These are phyloP conservation scores for Trypanosomatidae sp. DNA, from an alignment of 208 protist species.

Conservation along the genomic window DNA sequence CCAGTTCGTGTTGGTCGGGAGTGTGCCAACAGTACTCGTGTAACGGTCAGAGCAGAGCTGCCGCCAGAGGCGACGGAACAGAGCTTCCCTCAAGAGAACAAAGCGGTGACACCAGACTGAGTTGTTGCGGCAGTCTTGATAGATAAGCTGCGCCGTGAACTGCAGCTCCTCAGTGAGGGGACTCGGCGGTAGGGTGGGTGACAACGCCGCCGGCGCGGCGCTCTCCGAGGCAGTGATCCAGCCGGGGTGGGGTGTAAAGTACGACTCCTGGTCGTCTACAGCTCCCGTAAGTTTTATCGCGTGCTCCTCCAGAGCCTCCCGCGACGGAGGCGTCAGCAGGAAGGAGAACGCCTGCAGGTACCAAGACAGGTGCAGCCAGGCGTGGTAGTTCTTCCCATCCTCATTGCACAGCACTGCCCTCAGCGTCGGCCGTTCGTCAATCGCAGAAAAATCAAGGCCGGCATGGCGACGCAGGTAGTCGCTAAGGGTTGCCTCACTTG, in stretches of 20 bases:
- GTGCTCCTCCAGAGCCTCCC: slow-evolving; percentile 7
- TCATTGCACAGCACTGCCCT: slow-evolving; percentile 34
- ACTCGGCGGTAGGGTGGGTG: slow-evolving; percentile 32
- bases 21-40: neutral
- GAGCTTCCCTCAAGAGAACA: slow-evolving; percentile 40
- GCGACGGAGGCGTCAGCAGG: slow-evolving; percentile 40
- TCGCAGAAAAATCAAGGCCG: slow-evolving; percentile 42
- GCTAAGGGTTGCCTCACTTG: slow-evolving; percentile 13
- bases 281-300: neutral
- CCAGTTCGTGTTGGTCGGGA: neutral
- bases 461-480: slow-evolving; percentile 33
- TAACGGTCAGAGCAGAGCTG: neutral
- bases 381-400: slow-evolving; percentile 87
- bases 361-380: slow-evolving; percentile 77
- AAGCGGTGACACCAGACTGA: slow-evolving; percentile 85
- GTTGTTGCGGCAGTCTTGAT: slow-evolving; percentile 75
- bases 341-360: slow-evolving; percentile 70
- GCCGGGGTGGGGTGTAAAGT: slow-evolving; percentile 14
- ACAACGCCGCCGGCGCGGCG: neutral
- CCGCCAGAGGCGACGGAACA: slow-evolving; percentile 38
- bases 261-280: neutral
- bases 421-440: slow-evolving; percentile 62
- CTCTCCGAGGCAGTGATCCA: slow-evolving; percentile 16
- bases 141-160: slow-evolving; percentile 54
- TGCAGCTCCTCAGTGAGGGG: slow-evolving; percentile 48